Conservation (phyloP, 2,329 filamentous ascomycete species). For the Phyllosticta capitalensis region DNA sequence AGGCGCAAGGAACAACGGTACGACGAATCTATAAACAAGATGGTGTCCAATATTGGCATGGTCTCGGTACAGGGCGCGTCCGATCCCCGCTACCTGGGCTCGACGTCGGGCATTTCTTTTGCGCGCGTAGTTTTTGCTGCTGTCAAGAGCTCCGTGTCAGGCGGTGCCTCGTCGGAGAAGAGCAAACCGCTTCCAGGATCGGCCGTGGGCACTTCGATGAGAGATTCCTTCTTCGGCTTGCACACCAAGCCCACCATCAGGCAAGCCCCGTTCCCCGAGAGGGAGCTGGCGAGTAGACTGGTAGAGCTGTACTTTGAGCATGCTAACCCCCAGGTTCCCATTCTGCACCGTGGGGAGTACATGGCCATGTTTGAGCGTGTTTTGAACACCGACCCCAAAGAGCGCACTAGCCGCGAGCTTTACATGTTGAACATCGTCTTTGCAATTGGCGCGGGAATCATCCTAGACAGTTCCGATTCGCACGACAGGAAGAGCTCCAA, state of each 20-base stretch:
- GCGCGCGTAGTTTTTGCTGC: conserved; percentile 89
- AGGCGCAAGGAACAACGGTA: conserved; percentile 40
- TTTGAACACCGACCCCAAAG: conserved; percentile 58
- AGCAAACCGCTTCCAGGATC: conserved; percentile 45
- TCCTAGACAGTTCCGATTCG: conserved; percentile 50
- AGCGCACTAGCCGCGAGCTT: conserved; percentile 67
- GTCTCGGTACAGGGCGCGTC: conserved; percentile 68
- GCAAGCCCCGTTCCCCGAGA: conserved; percentile 73
- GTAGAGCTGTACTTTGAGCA: conserved; percentile 88
- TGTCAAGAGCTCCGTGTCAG: conserved; percentile 64
- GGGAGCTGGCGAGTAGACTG: conserved; percentile 61
- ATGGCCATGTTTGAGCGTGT: conserved; percentile 78
- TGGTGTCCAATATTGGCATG: conserved; percentile 63
- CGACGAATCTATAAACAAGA: conserved; percentile 54
- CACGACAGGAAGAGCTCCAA: conserved; percentile 11
- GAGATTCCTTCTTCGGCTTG: conserved; percentile 94
- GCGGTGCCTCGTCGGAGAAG: conserved; percentile 48
- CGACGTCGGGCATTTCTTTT: conserved; percentile 86
- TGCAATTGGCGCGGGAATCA: conserved; percentile 89
- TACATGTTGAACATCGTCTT: conserved; percentile 97
- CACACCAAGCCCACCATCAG: conserved; percentile 84
- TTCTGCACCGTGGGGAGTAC: conserved; percentile 81
- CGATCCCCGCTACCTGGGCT: conserved; percentile 72
- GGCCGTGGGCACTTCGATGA: conserved; percentile 64
- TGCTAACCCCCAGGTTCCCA: conserved; percentile 90